Base-by-base conservation (phyloP, 768 basidiomycete genomes). In the Clavaria fumosa region DNA sequence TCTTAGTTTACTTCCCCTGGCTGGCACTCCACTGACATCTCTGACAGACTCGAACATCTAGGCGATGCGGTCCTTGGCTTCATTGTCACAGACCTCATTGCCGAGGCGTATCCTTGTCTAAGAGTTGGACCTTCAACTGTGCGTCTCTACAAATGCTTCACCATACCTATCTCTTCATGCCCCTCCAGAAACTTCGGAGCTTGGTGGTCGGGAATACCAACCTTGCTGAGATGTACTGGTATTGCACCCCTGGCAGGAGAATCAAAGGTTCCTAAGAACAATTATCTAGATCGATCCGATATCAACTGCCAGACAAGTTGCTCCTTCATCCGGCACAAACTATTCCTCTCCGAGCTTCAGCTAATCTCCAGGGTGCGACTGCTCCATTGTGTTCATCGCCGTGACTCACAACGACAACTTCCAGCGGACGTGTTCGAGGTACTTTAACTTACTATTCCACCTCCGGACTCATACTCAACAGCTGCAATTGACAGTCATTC, bases 351-450 rank as follows among this genome's bases (percentile, higher is more conserved):
- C 66, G 68, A 26, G 75, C 75, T 4, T 85, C 83, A 2, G 53
- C 57, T 14, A 67, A 80, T 47, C 64, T 86, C 45, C 82, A 81
- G 69, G 82, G 82, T 77, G 45, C 28, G 62, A n/a, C n/a, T n/a
- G n/a, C n/a, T n/a, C n/a, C n/a, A n/a, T n/a, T n/a, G n/a, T n/a
- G n/a, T n/a, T n/a, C n/a, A n/a, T n/a, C n/a, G n/a, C n/a, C n/a
- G n/a, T n/a, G n/a, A n/a, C n/a, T n/a, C n/a, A n/a, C n/a, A n/a
- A n/a, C n/a, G n/a, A n/a, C n/a, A n/a, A n/a, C n/a, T 33, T 36
- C 43, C 48, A 84, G 83, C 83, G 34, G 79, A 86, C 48, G 63
- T 83, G 17, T 78, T 86, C 47, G 83, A 86, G 68, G 82, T 79
- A 47, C 45, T 61, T 53, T 34, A 17, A 22, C 31, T 30, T n/a